phyloP scores from a whole-genome alignment of 2,329 filamentous ascomycete species.

The Torrubiellomyces zombiae region DNA sequence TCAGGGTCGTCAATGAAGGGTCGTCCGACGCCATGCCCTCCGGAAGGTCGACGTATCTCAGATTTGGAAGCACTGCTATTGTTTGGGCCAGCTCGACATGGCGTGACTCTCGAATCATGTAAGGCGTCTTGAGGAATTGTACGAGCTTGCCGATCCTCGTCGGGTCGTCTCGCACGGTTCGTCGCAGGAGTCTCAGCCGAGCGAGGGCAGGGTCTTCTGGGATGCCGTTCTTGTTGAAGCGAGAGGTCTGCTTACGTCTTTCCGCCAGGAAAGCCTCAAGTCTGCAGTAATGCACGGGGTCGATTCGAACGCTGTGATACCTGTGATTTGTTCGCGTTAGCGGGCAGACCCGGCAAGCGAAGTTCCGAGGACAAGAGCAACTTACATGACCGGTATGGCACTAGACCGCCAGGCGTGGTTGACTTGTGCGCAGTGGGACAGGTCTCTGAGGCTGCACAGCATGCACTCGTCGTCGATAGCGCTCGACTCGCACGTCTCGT shows the following conservation, averaged over 20 bases:
- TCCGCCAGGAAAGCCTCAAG: conserved; percentile 70
- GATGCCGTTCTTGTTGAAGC: conserved; percentile 61
- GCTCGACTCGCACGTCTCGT: conserved; percentile 69
- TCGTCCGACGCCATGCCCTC: conserved; percentile 79
- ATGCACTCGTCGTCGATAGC: conserved; percentile 69
- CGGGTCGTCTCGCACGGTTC: conserved; percentile 65
- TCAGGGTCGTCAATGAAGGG: conserved; percentile 53
- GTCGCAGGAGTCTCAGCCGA: conserved; percentile 62
- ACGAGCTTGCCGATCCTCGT: conserved; percentile 52
- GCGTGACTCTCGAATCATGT: conserved; percentile 82
- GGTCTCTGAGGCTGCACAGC: conserved; percentile 82
- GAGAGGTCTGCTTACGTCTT: conserved; percentile 55
- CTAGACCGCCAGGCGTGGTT: conserved; percentile 53
- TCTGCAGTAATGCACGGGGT: conserved; percentile 86
- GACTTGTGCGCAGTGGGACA: conserved; percentile 62
- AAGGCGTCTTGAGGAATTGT: conserved; percentile 71
- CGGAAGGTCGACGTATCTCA: conserved; percentile 81
- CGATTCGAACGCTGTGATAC: conserved; percentile 81
- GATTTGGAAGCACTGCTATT: conserved; percentile 67
- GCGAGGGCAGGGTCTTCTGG: conserved; percentile 64
- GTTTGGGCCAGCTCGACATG: conserved; percentile 73
- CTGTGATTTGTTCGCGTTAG: conserved; percentile 23
- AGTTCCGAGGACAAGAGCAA: conserved; percentile 7
- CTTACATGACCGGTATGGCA: conserved; percentile 43
- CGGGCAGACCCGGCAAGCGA: neutral